Evolutionary conservation across 495 filamentous ascomycete species (phyloP).

Genomic region (Xylona heveae): DNA sequence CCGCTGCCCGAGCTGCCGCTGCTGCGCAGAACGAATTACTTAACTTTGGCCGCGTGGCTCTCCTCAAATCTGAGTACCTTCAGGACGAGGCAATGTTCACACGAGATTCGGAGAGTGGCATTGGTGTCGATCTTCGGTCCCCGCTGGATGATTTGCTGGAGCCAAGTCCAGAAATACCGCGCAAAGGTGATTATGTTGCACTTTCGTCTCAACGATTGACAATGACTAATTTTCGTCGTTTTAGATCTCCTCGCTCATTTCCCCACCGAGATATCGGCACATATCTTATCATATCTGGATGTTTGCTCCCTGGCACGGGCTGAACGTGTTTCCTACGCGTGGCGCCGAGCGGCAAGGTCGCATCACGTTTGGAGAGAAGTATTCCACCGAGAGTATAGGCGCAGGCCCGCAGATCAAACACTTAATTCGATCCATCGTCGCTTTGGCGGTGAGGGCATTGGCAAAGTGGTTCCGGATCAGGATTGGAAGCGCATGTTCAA

Average conservation of each 20-base stretch:
- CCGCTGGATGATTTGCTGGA: slow-evolving; percentile 15
- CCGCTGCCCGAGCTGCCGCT: slow-evolving; percentile 48
- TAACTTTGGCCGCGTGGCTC: slow-evolving; percentile 11
- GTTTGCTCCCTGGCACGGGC: slow-evolving; percentile 37
- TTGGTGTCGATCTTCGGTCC: slow-evolving; percentile 48
- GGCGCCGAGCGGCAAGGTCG: slow-evolving; percentile 38
- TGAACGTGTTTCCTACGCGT: slow-evolving; percentile 38
- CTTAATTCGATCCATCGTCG: slow-evolving; percentile 5
- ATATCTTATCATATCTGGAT: slow-evolving; percentile 53
- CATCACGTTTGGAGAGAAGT: slow-evolving; percentile 59
- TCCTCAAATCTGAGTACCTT: slow-evolving; percentile 13
- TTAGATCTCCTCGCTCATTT: slow-evolving; percentile 46
- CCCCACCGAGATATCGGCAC: slow-evolving; percentile 49
- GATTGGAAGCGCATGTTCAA: slow-evolving; percentile 79
- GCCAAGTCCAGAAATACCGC: slow-evolving; percentile 20
- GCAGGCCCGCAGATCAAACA: slow-evolving; percentile 22
- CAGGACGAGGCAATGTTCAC: slow-evolving; percentile 7
- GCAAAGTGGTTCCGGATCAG: slow-evolving; percentile 27
- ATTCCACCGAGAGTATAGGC: slow-evolving; percentile 45
- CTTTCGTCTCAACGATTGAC: not conserved
- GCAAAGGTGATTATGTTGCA: slow-evolving; percentile 19
- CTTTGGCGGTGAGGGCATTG: slow-evolving; percentile 22
- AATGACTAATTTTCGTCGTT: slow-evolving; percentile 8
- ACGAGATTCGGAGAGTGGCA: slow-evolving; percentile 55
- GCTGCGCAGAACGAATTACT: slow-evolving; percentile 42